Percentiles rank a stretch among this genome's conserved stretches.
These are phyloP conservation scores for Trametes elegans DNA, from an alignment of 768 basidiomycete species.

Conservation along the genomic window DNA sequence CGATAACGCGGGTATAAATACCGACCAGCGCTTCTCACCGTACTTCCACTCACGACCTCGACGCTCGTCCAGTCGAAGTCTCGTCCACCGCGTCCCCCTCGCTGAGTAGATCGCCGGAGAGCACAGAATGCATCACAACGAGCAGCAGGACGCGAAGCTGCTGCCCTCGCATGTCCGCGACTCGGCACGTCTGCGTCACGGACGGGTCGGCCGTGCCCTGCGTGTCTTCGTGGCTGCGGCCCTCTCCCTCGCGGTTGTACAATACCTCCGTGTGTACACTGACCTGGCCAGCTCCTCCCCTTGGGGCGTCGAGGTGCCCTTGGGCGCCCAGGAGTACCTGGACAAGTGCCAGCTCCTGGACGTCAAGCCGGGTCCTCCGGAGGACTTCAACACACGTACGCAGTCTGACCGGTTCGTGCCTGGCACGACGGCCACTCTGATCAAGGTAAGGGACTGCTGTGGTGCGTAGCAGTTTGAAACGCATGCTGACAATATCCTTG, in stretches of 20 bases:
- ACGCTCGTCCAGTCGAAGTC: background rate
- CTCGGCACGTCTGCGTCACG: background rate
- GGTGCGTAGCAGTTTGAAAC: no score
- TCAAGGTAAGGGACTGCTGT: constrained; percentile 13
- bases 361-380: constrained; percentile 40
- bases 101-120: no score
- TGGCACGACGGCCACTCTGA: constrained; percentile 58
- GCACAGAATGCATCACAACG: no score
- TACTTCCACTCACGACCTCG: background rate
- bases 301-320: background rate
- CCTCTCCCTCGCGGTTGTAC: background rate
- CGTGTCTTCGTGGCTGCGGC: background rate
- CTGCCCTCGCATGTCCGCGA: no score
- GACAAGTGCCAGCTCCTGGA: constrained; percentile 44
- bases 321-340: constrained; percentile 31
- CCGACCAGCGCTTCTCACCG: background rate
- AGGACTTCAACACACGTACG: constrained; percentile 45
- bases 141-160: no score
- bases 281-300: background rate
- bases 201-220: background rate
- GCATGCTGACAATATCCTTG: no score
- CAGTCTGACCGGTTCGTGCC: constrained; percentile 64
- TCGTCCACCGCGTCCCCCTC: no score
- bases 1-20: background rate
- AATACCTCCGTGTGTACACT: background rate